Evolutionary conservation across 1,284 basidiomycete genomes (phyloP).

Genomic region (Cryptococcus sp.): DNA sequence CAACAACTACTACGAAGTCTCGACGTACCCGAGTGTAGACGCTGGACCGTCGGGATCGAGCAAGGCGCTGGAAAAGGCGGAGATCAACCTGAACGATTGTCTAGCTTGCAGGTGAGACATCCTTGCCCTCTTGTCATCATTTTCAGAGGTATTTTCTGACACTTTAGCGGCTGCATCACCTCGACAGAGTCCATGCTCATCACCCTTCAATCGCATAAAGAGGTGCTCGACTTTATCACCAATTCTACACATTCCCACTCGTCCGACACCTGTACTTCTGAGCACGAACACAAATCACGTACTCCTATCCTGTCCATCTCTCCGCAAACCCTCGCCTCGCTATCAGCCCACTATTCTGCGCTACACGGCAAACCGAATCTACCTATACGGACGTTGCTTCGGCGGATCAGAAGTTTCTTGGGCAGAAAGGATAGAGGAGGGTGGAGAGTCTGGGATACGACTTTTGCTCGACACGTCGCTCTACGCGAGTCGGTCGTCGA

Average conservation of each 20-base stretch:
- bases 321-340: slow-evolving; percentile 85
- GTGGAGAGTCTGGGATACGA: slow-evolving; percentile 79
- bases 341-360: slow-evolving; percentile 63
- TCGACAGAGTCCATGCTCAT: slow-evolving; percentile 96
- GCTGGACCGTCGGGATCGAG: slow-evolving; percentile 27
- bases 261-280: slow-evolving; percentile 43
- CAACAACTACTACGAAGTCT: slow-evolving; percentile 47
- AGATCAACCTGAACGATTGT: slow-evolving; percentile 95
- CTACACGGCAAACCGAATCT: slow-evolving; percentile 24
- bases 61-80: slow-evolving; percentile 74
- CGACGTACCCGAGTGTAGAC: slow-evolving; percentile 27
- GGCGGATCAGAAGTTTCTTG: slow-evolving; percentile 61
- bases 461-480: slow-evolving; percentile 84
- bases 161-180: slow-evolving; percentile 84
- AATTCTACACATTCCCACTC: slow-evolving; percentile 49
- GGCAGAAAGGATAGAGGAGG: slow-evolving; percentile 24
- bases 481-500: slow-evolving; percentile 76
- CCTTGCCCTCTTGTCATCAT: neutral
- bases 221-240: slow-evolving; percentile 70
- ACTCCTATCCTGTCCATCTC: slow-evolving; percentile 78
- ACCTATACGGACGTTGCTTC: slow-evolving; percentile 58
- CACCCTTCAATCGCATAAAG: slow-evolving; percentile 90
- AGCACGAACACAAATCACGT: slow-evolving; percentile 37
- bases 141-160: neutral
- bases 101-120: slow-evolving; percentile 49